phyloP scores from a whole-genome alignment of 805 yeast genomes.

The Priceomyces carsonii region DNA sequence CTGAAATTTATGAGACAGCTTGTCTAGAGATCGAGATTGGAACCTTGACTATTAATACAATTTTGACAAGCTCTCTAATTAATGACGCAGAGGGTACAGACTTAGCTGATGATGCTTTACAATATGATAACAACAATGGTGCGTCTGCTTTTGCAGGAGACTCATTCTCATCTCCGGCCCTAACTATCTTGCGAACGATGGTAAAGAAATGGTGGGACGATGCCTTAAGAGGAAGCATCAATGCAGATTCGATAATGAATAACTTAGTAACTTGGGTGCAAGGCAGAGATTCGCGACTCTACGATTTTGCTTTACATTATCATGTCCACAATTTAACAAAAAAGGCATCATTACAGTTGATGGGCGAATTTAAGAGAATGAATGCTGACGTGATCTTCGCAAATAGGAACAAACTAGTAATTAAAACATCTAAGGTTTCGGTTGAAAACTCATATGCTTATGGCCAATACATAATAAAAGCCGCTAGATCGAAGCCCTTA shows the following conservation, averaged over 20 bases:
- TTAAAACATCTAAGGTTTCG: conserved; percentile 71
- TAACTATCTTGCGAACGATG: conserved; percentile 67
- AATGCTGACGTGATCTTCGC: conserved; percentile 84
- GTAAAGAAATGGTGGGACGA: conserved; percentile 94
- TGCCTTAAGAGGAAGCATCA: conserved; percentile 63
- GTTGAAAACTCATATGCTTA: conserved; percentile 91
- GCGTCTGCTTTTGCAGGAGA: conserved; percentile 69
- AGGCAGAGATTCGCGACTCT: conserved; percentile 67
- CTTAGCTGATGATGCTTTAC: conserved; percentile 50
- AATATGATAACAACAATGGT: conserved; percentile 38
- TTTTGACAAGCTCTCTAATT: conserved; percentile 78
- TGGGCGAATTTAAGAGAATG: conserved; percentile 73
- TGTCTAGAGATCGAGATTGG: conserved; percentile 78
- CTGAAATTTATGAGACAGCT: conserved; percentile 76
- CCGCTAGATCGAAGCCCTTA: conserved; percentile 76
- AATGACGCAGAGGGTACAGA: conserved; percentile 89
- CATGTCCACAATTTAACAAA: conserved; percentile 86
- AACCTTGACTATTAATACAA: conserved; percentile 82
- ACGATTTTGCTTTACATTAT: conserved; percentile 76
- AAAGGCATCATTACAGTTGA: conserved; percentile 76
- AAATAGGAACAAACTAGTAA: conserved; percentile 67
- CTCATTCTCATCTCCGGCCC: conserved; percentile 75
- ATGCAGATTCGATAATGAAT: conserved; percentile 84
- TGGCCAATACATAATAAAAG: conserved; percentile 77
- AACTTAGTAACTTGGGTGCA: conserved; percentile 86